phyloP scores from a whole-genome alignment of 352 stramenopile genomes.

The Phytophthora sojae region DNA sequence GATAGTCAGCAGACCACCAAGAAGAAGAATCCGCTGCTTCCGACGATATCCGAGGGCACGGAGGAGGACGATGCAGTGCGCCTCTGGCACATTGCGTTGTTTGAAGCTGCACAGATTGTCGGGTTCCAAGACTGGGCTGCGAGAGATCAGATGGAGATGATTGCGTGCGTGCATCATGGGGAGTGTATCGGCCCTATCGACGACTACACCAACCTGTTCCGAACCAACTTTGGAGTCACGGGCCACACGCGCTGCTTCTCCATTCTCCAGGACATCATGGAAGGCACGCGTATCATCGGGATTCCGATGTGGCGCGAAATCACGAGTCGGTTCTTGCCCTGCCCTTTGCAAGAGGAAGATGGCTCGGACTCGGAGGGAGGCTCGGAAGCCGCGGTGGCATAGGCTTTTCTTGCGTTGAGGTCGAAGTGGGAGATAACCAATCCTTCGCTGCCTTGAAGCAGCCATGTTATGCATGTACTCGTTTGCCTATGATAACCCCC shows the following conservation, averaged over 20 bases:
- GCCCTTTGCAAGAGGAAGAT: slow-evolving; percentile 19
- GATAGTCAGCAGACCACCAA: not conserved
- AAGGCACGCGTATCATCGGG: slow-evolving; percentile 46
- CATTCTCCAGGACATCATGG: slow-evolving; percentile 43
- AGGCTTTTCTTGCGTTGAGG: not conserved
- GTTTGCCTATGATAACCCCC: not conserved
- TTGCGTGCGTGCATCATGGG: slow-evolving; percentile 50
- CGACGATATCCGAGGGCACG: slow-evolving; percentile 24
- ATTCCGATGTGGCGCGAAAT: slow-evolving; percentile 53
- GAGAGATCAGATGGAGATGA: slow-evolving; percentile 59
- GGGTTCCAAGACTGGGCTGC: slow-evolving; percentile 50
- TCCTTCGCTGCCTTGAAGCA: not conserved
- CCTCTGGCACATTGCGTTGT: slow-evolving; percentile 50
- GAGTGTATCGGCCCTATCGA: slow-evolving; percentile 54
- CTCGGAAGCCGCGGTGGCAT: not conserved
- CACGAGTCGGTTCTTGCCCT: slow-evolving; percentile 46
- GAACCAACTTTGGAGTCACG: slow-evolving; percentile 50
- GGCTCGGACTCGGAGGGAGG: not conserved
- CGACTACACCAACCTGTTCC: slow-evolving; percentile 55
- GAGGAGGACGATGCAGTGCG: slow-evolving; percentile 35
- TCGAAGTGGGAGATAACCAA: not conserved
- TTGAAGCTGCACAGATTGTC: slow-evolving; percentile 45
- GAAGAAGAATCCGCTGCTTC: slow-evolving; percentile 5
- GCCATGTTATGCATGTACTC: not conserved
- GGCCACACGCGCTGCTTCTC: slow-evolving; percentile 59